Base-by-base conservation (phyloP, 306 rosid genomes). In the Leucaena leucocephala region DNA sequence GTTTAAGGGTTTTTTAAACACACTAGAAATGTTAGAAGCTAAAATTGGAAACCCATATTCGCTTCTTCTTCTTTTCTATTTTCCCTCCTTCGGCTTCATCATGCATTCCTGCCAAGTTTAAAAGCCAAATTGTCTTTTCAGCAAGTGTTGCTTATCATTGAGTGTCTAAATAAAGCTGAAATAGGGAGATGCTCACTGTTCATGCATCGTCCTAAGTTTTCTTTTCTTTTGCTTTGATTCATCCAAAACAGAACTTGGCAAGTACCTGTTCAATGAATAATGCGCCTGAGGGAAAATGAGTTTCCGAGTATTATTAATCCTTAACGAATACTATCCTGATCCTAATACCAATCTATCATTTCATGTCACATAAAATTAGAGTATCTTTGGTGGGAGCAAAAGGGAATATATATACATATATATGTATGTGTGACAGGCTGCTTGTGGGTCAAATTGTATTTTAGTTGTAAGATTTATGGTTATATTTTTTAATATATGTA, bases 61-160 rank as follows among this genome's bases (percentile, higher is more conserved):
- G 8, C 35, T 42, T 67, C 34, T 16, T 27, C 27, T 27, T 27
- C 27, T 27, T 27, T 27, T 27, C 1, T 27, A 27, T 27, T 27
- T 27, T 27, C 27, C 27, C 27, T 27, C 27, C 27, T 27, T 27
- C 27, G 27, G 27, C 27, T 27, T 27, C 27, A 27, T 27, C 27
- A 27, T 69, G 58, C 68, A 50, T 82, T 71, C 68, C 52, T 8
- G 3, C 52, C 3, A 36, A 36, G 4, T 38, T 10, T 54, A 17
- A 46, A 58, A 71, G 79, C 72, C 75, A 82, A 82, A 50, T 76
- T 42, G 78, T 77, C 82, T 55, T 82, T 77, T 71, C 62, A 66
- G 81, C 11, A 63, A 66, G 72, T 55, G 33, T 55, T 39, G 45
- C 54, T 33, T 71, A 62, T 68, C 39, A 66, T 72, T 10, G 40